These are phyloP conservation scores for Colletotrichum kahawae DNA, from an alignment of 2,329 filamentous ascomycete species.

Conservation along the genomic window DNA sequence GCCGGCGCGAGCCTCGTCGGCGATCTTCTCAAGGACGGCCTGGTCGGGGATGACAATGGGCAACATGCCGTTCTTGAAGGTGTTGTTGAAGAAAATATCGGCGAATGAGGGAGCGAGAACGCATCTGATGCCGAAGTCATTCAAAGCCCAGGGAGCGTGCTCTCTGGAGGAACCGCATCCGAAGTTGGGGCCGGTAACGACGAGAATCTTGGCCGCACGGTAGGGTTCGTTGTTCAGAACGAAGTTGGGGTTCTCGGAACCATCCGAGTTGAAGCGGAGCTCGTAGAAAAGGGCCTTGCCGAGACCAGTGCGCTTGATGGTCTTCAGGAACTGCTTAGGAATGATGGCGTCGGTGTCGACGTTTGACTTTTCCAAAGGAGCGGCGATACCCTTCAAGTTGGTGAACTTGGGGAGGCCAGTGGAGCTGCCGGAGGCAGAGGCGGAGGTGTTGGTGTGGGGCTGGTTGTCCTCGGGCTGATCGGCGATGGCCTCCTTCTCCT, in stretches of 20 bases:
- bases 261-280: conserved; percentile 78
- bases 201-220: conserved; percentile 83
- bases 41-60: conserved; percentile 78
- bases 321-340: conserved; percentile 99
- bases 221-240: conserved; percentile 91
- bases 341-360: conserved; percentile 99
- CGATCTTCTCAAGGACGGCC: conserved; percentile 70
- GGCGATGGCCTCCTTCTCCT: conserved; percentile 56
- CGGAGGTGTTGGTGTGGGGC: conserved; percentile 60
- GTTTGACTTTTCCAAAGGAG: conserved; percentile 85
- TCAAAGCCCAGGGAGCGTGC: conserved; percentile 95
- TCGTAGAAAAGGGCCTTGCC: conserved; percentile 86
- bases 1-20: conserved; percentile 78
- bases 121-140: conserved; percentile 95
- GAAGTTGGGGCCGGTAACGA: conserved; percentile 92
- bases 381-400: conserved; percentile 83
- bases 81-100: conserved; percentile 99
- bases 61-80: conserved; percentile 99
- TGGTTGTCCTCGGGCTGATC: conserved; percentile 68
- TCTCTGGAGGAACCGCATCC: conserved; percentile 92
- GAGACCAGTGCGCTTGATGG: conserved; percentile 96
- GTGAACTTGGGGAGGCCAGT: conserved; percentile 82
- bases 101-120: conserved; percentile 87
- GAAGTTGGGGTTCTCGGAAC: conserved; percentile 79
- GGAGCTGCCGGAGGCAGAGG: conserved; percentile 31